Evolutionary conservation across 208 protist genomes (phyloP).

Genomic region (Tetramitus jugosus): DNA sequence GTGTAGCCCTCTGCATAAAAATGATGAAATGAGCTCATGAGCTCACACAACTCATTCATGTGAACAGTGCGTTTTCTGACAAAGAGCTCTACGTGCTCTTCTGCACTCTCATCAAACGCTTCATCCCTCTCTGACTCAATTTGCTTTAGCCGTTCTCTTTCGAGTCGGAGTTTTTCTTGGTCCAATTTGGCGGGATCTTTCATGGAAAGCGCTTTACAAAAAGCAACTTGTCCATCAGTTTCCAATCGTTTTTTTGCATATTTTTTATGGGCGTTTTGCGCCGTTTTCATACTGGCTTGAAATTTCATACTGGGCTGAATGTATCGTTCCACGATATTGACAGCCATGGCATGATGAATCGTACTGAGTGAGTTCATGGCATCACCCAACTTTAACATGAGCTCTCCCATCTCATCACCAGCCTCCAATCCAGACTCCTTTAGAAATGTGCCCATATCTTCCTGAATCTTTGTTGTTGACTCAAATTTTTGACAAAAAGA

Average conservation of each 20-base stretch:
- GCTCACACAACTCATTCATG: not conserved
- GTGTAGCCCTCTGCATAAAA: slow-evolving; percentile 15
- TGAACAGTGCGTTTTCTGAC: not conserved
- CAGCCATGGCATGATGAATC: slow-evolving; percentile 10
- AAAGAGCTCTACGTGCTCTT: not conserved
- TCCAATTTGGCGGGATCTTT: not conserved
- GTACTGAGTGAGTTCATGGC: not conserved
- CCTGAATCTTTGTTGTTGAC: not conserved
- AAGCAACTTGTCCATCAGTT: not conserved
- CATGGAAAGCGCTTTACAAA: not conserved
- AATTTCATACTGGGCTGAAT: not conserved
- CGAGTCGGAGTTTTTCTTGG: not conserved
- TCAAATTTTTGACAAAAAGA: slow-evolving; percentile 1
- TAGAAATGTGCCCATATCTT: not conserved
- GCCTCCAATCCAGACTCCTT: not conserved
- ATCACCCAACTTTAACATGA: not conserved
- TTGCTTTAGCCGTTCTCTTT: too few relatives aligned
- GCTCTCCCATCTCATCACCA: not conserved
- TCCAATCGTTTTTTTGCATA: slow-evolving; percentile 12
- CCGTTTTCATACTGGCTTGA: not conserved
- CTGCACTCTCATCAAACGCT: not conserved
- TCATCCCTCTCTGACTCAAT: not conserved
- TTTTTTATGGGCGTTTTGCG: not conserved
- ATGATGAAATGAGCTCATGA: not conserved
- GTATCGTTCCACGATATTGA: slow-evolving; percentile 10